Conservation (phyloP, 352 stramenopile genomes). For the Thraustochytrium sp. region DNA sequence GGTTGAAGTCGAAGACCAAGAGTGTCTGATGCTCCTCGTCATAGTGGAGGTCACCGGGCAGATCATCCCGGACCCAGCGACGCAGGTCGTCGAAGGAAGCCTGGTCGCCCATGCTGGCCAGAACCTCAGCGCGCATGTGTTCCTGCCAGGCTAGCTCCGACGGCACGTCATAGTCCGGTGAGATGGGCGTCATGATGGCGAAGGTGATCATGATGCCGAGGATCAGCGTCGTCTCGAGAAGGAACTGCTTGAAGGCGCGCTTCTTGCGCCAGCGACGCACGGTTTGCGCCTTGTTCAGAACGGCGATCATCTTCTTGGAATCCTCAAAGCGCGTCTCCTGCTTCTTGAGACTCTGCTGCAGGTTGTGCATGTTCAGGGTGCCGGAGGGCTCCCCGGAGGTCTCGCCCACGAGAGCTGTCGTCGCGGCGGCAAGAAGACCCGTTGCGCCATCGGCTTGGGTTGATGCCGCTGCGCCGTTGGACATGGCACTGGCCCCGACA, state of each 20-base stretch:
- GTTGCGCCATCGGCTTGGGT: too few species aligned
- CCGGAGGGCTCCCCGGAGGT: too few species aligned
- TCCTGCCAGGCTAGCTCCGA: background rate
- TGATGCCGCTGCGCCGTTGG: too few species aligned
- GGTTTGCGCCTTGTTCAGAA: background rate
- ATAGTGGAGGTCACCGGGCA: background rate
- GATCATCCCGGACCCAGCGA: background rate
- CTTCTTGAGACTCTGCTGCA: background rate
- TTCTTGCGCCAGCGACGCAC: constrained; percentile 23
- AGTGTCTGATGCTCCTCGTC: background rate
- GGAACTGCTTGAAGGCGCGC: constrained; percentile 21
- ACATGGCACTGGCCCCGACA: too few species aligned
- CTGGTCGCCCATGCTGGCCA: background rate
- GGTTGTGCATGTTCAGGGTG: too few species aligned
- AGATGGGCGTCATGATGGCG: background rate
- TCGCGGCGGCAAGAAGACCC: too few species aligned
- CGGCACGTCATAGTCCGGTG: constrained; percentile 29
- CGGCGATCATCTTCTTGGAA: background rate
- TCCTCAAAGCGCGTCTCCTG: background rate
- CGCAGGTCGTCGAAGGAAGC: background rate
- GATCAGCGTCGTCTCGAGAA: background rate
- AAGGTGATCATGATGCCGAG: background rate
- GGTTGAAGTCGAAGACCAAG: background rate
- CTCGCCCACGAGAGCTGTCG: too few species aligned
- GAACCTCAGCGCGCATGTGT: background rate